Conservation (phyloP, 176 grass and related monocot species). For the Phragmites australis region DNA sequence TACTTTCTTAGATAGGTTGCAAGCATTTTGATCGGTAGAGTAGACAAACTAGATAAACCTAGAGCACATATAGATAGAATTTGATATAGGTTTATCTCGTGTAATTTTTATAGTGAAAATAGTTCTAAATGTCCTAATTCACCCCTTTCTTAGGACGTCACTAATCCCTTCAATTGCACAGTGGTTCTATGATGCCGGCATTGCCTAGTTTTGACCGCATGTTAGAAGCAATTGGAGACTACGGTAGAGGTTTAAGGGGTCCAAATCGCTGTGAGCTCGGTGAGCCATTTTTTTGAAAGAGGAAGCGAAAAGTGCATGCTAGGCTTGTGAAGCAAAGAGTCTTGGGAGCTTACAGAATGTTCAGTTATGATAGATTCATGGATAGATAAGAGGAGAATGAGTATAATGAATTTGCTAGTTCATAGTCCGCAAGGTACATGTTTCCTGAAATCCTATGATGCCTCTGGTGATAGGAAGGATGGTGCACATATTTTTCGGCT, state of each 20-base stretch:
- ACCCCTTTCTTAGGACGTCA: no score
- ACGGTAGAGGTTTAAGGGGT: neutral
- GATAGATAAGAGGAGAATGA: neutral
- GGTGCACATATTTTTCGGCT: slow-evolving; percentile 9
- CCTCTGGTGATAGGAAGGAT: neutral
- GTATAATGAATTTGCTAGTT: slow-evolving; percentile 4
- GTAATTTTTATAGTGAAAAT: no score
- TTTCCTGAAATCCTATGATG: slow-evolving; percentile 7
- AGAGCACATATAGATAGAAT: no score
- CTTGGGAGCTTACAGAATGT: slow-evolving; percentile 10
- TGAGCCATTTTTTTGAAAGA: slow-evolving; percentile 9
- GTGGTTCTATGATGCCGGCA: neutral
- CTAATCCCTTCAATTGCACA: no score
- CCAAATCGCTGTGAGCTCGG: neutral
- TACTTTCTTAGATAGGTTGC: no score
- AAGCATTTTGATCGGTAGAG: no score
- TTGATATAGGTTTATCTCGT: no score
- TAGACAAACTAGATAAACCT: no score
- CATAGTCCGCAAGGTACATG: neutral
- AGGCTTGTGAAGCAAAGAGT: neutral
- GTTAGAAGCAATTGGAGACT: neutral
- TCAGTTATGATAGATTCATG: slow-evolving; percentile 15
- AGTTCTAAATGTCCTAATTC: no score
- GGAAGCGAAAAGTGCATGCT: neutral
- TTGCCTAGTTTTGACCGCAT: neutral